Percentiles rank a stretch among this genome's conserved stretches.
phyloP scores from a whole-genome alignment of 1,139 yeast genomes.

The Lizanozyma gosingica region DNA sequence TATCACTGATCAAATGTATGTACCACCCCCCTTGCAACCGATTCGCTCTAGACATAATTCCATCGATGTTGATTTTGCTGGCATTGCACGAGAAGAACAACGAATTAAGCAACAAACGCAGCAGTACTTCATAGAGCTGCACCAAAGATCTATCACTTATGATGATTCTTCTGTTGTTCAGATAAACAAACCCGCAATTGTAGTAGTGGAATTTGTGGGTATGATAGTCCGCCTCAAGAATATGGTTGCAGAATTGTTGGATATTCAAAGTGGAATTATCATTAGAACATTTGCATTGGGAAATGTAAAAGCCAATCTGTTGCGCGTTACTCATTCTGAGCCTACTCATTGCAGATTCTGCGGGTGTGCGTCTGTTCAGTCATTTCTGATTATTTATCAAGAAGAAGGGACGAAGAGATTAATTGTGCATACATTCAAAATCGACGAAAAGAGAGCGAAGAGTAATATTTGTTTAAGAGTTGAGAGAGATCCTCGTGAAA shows the following conservation, averaged over 20 bases:
- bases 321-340: constrained; percentile 63
- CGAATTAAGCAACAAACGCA: background rate
- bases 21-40: background rate
- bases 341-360: constrained; percentile 88
- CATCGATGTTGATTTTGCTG: background rate
- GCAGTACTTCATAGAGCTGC: background rate
- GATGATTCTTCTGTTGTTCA: constrained; percentile 3
- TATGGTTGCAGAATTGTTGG: constrained; percentile 55
- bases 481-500: constrained; percentile 87
- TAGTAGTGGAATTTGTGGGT: constrained; percentile 58
- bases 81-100: background rate
- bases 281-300: constrained; percentile 49
- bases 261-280: constrained; percentile 68
- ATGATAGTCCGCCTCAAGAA: constrained; percentile 55
- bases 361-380: constrained; percentile 75
- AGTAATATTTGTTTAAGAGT: constrained; percentile 77
- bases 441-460: constrained; percentile 62
- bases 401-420: constrained; percentile 49
- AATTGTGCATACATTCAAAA: constrained; percentile 63
- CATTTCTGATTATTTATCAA: constrained; percentile 65
- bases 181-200: constrained; percentile 23
- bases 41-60: background rate
- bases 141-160: background rate
- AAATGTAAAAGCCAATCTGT: constrained; percentile 53
- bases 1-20: background rate